Conservation (phyloP, 2,329 filamentous ascomycete genomes). For the Colletotrichum tanaceti region DNA sequence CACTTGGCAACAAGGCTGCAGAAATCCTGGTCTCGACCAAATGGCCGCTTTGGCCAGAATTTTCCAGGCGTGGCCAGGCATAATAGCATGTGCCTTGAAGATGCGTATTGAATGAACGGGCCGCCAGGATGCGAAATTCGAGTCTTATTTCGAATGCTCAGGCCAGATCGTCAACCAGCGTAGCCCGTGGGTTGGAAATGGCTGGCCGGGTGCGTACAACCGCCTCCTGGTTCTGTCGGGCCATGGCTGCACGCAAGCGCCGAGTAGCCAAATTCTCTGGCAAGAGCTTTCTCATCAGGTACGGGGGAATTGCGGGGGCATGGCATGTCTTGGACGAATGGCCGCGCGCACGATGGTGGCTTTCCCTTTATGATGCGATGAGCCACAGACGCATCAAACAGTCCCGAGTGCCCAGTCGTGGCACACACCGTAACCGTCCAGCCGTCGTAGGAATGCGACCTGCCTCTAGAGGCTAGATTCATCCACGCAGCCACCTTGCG, state of each 20-base stretch:
- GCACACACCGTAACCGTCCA: neutral
- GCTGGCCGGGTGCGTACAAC: neutral
- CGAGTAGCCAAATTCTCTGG: neutral
- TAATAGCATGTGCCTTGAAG: constrained; percentile 13
- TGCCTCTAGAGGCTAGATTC: neutral
- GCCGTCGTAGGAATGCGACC: constrained; percentile 5
- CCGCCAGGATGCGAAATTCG: neutral
- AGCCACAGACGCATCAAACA: neutral
- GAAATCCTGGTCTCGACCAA: constrained; percentile 18
- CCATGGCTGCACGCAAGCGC: constrained; percentile 6
- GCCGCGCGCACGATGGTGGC: constrained; percentile 23
- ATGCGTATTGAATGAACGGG: neutral
- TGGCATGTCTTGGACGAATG: neutral
- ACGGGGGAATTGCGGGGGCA: neutral
- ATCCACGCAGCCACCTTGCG: constrained; percentile 1
- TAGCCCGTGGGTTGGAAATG: constrained; percentile 3
- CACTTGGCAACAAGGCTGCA: constrained; percentile 9
- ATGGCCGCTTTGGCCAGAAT: constrained; percentile 15
- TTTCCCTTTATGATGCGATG: constrained; percentile 12
- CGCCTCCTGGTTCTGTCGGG: constrained; percentile 9
- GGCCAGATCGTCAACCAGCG: constrained; percentile 12
- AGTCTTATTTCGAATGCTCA: constrained; percentile 10
- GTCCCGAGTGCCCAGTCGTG: neutral
- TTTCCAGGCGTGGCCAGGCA: constrained; percentile 7
- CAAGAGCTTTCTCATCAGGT: neutral